Evolutionary conservation across 1,139 yeast genomes (phyloP).

Genomic region (Blastobotrys illinoisensis): DNA sequence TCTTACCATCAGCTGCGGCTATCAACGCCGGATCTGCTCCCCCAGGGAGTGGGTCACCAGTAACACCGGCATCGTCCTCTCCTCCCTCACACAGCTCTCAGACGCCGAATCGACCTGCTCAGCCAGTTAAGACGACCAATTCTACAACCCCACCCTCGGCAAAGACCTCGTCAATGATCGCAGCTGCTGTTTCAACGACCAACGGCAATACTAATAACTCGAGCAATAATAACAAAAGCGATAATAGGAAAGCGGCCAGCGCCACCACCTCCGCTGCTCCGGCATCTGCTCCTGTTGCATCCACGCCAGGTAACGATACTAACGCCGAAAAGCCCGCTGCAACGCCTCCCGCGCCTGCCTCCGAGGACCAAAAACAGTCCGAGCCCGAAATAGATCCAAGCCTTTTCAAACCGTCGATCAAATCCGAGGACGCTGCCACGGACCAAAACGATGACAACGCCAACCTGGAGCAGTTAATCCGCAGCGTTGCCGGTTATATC

Average conservation of each 20-base stretch:
- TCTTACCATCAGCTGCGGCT: background rate
- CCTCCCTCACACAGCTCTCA: background rate
- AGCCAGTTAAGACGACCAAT: background rate
- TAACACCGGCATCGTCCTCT: background rate
- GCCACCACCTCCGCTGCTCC: background rate
- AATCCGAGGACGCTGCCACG: background rate
- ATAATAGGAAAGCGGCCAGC: background rate
- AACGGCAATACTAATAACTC: background rate
- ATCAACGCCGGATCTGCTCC: background rate
- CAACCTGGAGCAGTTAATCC: slow-evolving; percentile 27
- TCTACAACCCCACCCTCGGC: too few species aligned
- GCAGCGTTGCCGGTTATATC: slow-evolving; percentile 33
- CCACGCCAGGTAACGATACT: slow-evolving; percentile 1
- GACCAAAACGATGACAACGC: slow-evolving; percentile 16
- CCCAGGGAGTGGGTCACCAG: background rate
- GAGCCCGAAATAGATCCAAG: slow-evolving; percentile 4
- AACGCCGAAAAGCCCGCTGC: background rate
- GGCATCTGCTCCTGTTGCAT: background rate
- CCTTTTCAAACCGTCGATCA: slow-evolving; percentile 7
- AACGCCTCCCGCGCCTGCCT: slow-evolving; percentile 3
- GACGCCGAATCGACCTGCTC: background rate
- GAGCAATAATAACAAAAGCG: background rate
- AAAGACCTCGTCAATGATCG: background rate
- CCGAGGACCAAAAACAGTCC: background rate
- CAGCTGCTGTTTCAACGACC: background rate